Conservation (phyloP, 2,329 filamentous ascomycete species). For the Phialophora chinensis region DNA sequence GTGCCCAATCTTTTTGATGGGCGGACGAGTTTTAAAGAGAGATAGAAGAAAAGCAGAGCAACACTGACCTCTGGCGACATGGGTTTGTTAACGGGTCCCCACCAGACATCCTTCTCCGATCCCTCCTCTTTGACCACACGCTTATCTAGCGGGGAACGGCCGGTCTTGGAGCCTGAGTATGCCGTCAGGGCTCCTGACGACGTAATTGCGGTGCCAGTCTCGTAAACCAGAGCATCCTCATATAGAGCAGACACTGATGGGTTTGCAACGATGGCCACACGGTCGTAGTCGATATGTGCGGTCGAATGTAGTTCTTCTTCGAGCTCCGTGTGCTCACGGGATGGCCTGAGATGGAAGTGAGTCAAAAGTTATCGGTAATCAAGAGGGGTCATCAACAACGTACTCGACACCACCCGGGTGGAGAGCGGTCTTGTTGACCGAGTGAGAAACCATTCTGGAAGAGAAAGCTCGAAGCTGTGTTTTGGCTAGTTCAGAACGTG, state of each 20-base stretch:
- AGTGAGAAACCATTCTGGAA: slow-evolving; percentile 55
- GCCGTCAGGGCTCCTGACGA: slow-evolving; percentile 93
- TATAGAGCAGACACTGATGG: slow-evolving; percentile 94
- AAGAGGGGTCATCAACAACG: slow-evolving; percentile 41
- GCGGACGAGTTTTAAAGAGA: slow-evolving; percentile 34
- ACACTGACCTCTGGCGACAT: slow-evolving; percentile 90
- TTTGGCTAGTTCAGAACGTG: slow-evolving; percentile 38
- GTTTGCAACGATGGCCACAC: slow-evolving; percentile 95
- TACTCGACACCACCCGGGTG: slow-evolving; percentile 91
- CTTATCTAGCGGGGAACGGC: slow-evolving; percentile 95
- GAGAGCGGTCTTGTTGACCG: slow-evolving; percentile 88
- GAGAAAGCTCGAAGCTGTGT: slow-evolving; percentile 34
- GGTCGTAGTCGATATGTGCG: slow-evolving; percentile 98
- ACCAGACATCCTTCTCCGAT: slow-evolving; percentile 95
- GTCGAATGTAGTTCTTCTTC: slow-evolving; percentile 97
- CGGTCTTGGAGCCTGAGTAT: slow-evolving; percentile 98
- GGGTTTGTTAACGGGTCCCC: slow-evolving; percentile 99
- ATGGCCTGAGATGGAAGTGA: slow-evolving; percentile 59
- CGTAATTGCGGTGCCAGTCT: slow-evolving; percentile 96
- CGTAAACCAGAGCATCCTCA: slow-evolving; percentile 97
- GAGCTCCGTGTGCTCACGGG: slow-evolving; percentile 89
- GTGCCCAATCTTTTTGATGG: slow-evolving; percentile 26
- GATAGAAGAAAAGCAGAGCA: slow-evolving; percentile 24
- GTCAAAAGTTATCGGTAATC: slow-evolving; percentile 23
- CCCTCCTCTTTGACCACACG: slow-evolving; percentile 89